phyloP scores from a whole-genome alignment of 2,329 filamentous ascomycete species.

The Cyphellophora europaea region DNA sequence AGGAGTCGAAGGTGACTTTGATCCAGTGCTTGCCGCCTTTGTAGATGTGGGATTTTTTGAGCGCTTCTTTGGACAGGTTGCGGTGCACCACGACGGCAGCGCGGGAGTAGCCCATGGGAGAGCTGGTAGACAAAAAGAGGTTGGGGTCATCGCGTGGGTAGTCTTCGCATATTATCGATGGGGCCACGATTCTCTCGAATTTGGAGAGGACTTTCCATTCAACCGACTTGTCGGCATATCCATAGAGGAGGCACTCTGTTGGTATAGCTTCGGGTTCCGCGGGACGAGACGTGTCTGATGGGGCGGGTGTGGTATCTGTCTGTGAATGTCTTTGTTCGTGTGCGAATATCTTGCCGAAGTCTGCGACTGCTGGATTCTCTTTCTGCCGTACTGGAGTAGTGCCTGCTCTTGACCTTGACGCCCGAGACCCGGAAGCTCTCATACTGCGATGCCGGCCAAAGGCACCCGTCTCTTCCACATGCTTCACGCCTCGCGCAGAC shows the following conservation, averaged over 20 bases:
- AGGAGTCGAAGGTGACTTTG: conserved; percentile 71
- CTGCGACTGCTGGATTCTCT: conserved; percentile 44
- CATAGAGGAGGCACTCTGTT: conserved; percentile 76
- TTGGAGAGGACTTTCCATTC: conserved; percentile 81
- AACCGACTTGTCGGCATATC: conserved; percentile 59
- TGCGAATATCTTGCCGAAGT: conserved; percentile 36
- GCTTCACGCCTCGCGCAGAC: conserved; percentile 43
- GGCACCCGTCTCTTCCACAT: conserved; percentile 51
- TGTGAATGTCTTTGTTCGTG: conserved; percentile 27
- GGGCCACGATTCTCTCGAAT: conserved; percentile 64
- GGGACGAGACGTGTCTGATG: conserved; percentile 16
- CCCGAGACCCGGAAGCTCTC: conserved; percentile 30
- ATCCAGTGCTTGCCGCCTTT: conserved; percentile 88
- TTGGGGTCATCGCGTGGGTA: conserved; percentile 78
- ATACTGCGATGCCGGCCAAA: conserved; percentile 46
- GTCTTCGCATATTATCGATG: conserved; percentile 74
- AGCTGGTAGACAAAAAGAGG: conserved; percentile 59
- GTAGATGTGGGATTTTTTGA: conserved; percentile 69
- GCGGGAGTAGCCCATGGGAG: conserved; percentile 12
- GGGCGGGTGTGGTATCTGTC: conserved; percentile 14
- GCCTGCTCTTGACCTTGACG: conserved; percentile 47
- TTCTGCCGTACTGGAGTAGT: conserved; percentile 43
- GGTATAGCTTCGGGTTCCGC: conserved; percentile 35
- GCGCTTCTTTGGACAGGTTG: conserved; percentile 61
- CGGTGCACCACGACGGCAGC: conserved; percentile 47